Evolutionary conservation across 495 filamentous ascomycete species (phyloP).

Genomic region (Wilcoxina mikolae): DNA sequence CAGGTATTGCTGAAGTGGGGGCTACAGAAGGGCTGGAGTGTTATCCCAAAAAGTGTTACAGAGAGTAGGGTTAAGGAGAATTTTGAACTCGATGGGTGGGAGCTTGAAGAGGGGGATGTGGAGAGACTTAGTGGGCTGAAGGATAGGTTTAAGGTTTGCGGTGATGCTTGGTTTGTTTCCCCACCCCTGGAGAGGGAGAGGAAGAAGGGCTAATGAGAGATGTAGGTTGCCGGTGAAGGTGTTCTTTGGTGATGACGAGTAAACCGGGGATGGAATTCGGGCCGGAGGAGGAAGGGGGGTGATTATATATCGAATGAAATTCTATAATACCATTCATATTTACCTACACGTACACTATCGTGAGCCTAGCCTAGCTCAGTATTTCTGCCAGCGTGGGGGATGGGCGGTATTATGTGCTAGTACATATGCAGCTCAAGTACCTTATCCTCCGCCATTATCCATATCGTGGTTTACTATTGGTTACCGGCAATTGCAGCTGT

Average conservation of each 20-base stretch:
- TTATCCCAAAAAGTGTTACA: conserved; percentile 56
- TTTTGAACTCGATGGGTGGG: conserved; percentile 51
- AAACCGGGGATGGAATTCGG: conserved; percentile 11
- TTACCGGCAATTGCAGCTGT: too few species aligned
- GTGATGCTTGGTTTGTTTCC: conserved; percentile 39
- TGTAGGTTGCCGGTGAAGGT: conserved; percentile 51
- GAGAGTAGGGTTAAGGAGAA: conserved; percentile 49
- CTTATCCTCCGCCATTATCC: too few species aligned
- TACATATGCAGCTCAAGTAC: too few species aligned
- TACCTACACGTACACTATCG: too few species aligned
- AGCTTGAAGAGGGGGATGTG: conserved; percentile 49
- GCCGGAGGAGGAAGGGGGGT: not conserved
- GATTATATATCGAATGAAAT: not conserved
- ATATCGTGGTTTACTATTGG: too few species aligned
- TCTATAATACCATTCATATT: too few species aligned
- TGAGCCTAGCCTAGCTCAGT: too few species aligned
- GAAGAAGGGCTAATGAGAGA: not conserved
- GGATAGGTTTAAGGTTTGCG: conserved; percentile 61
- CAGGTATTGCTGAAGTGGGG: conserved; percentile 59
- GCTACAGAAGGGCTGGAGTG: conserved; percentile 55
- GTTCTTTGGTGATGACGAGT: conserved; percentile 80
- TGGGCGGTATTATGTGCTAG: too few species aligned
- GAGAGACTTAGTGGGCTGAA: conserved; percentile 46
- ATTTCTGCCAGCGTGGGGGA: too few species aligned
- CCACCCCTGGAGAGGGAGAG: not conserved